Conservation (phyloP, 1,284 basidiomycete genomes). For the Cronartium ribicola region DNA sequence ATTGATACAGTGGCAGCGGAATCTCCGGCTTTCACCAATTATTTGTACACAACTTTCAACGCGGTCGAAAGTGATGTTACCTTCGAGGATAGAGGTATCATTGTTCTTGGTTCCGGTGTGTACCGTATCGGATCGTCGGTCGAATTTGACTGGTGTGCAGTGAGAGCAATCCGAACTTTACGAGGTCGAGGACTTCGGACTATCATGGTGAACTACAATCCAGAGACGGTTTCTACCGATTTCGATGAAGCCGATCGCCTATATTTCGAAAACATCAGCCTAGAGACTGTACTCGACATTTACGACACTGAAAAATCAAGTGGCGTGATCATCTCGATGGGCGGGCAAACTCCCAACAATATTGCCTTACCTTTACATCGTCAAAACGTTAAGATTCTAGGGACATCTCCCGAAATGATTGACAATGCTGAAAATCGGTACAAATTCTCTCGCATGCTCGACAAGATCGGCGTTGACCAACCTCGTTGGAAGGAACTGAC, state of each 20-base stretch:
- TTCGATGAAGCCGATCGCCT: constrained; percentile 97
- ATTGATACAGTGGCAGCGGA: constrained; percentile 98
- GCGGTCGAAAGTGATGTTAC: constrained; percentile 83
- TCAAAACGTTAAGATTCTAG: constrained; percentile 95
- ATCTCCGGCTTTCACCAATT: constrained; percentile 98
- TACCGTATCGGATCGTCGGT: constrained; percentile 98
- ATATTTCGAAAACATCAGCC: constrained; percentile 97
- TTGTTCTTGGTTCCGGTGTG: constrained; percentile 96
- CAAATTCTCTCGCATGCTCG: constrained; percentile 97
- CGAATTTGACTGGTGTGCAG: constrained; percentile 99
- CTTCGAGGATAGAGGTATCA: constrained; percentile 87
- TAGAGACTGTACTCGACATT: constrained; percentile 95
- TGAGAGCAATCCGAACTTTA: constrained; percentile 89
- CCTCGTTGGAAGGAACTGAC: constrained; percentile 96
- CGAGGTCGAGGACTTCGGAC: constrained; percentile 92
- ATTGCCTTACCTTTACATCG: constrained; percentile 89
- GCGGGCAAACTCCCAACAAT: constrained; percentile 97
- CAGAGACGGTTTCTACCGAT: constrained; percentile 97
- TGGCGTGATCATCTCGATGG: constrained; percentile 95
- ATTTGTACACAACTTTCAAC: constrained; percentile 97
- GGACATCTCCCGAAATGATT: constrained; percentile 98
- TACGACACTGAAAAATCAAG: constrained; percentile 85
- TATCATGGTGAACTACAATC: constrained; percentile 99
- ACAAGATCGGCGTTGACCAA: constrained; percentile 96
- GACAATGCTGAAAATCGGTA: constrained; percentile 98